Conservation (phyloP, 2,329 filamentous ascomycete species). For the Grosmannia serpens region DNA sequence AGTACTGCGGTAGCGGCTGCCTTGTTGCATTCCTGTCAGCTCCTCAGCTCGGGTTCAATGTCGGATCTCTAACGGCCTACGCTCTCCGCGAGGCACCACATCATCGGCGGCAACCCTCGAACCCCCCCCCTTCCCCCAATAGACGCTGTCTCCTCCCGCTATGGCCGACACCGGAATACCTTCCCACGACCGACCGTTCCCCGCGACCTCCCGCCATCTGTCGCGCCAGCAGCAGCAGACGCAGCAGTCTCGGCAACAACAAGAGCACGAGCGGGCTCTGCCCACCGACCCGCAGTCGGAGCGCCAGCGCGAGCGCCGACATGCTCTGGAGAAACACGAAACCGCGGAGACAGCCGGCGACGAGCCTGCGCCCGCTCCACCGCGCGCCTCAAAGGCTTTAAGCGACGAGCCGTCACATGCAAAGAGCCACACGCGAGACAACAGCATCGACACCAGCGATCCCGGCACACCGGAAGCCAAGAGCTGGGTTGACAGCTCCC, state of each 20-base stretch:
- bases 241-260: too few species aligned
- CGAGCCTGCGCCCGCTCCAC: background rate
- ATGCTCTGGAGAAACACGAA: background rate
- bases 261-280: background rate
- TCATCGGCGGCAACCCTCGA: background rate
- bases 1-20: background rate
- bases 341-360: background rate
- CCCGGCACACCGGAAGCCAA: slow-evolving; percentile 38
- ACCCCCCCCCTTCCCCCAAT: too few species aligned
- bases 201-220: background rate
- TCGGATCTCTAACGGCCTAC: background rate
- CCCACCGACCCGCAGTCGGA: background rate
- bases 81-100: background rate
- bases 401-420: background rate
- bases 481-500: slow-evolving; percentile 43
- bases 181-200: background rate
- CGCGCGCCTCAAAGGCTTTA: background rate
- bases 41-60: background rate
- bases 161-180: background rate
- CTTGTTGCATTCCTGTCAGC: background rate
- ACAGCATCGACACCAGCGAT: slow-evolving; percentile 37
- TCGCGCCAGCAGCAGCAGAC: background rate
- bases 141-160: background rate
- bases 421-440: slow-evolving; percentile 16
- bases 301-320: background rate